These are phyloP conservation scores for Elongisporangium anandrum DNA, from an alignment of 352 stramenopile species.

Conservation along the genomic window DNA sequence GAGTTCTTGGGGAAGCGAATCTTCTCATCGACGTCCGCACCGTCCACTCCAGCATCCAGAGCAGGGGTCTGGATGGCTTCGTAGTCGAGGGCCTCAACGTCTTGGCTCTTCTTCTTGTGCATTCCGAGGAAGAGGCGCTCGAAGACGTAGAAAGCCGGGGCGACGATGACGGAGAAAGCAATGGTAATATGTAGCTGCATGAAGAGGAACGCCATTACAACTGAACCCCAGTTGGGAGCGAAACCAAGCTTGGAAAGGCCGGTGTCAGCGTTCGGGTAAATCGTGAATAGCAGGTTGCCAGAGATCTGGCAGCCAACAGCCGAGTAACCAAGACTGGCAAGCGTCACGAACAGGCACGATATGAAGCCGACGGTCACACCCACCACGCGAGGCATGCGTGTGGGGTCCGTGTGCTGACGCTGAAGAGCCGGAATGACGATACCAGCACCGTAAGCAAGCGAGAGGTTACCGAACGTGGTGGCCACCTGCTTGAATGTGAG, in stretches of 20 bases:
- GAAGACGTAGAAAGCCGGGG: conserved; percentile 50
- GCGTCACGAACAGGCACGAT: conserved; percentile 25
- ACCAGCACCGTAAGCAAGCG: conserved; percentile 37
- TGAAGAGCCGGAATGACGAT: conserved; percentile 22
- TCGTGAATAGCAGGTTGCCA: conserved; percentile 17
- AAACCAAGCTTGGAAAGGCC: conserved; percentile 29
- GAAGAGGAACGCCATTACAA: conserved; percentile 36
- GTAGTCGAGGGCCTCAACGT: conserved; percentile 14
- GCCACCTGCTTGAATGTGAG: conserved; percentile 32
- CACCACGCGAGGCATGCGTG: conserved; percentile 34
- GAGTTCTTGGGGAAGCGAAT: conserved; percentile 14
- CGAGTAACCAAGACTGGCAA: conserved; percentile 28
- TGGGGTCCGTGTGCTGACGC: conserved; percentile 15
- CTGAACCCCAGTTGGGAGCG: conserved; percentile 17
- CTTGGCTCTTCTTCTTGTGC: conserved; percentile 34
- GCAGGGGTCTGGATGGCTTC: background rate
- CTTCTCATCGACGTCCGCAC: conserved; percentile 3
- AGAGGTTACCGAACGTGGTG: conserved; percentile 36
- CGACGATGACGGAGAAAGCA: conserved; percentile 53
- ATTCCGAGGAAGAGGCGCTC: conserved; percentile 43
- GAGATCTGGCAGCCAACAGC: conserved; percentile 33
- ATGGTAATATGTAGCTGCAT: conserved; percentile 42
- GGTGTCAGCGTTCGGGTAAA: conserved; percentile 8
- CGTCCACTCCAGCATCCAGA: background rate
- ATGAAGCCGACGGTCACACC: conserved; percentile 30